Conservation (phyloP, 2,329 filamentous ascomycete species). For the Ascochyta fabae region DNA sequence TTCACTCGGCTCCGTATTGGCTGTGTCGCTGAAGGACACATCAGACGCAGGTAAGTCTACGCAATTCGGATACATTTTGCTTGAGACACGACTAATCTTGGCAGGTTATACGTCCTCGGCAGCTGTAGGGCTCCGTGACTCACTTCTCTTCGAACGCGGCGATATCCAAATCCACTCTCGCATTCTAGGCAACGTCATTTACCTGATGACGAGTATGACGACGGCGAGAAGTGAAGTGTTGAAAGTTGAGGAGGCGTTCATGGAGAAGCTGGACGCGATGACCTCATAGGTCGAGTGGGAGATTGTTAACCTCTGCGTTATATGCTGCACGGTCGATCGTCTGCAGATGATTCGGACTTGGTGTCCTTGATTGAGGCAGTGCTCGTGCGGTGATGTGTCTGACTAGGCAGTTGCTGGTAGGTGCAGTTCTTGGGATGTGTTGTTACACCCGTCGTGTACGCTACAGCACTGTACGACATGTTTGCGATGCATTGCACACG, state of each 20-base stretch:
- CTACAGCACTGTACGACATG: not conserved
- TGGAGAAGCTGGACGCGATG: conserved; percentile 21
- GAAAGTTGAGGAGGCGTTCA: conserved; percentile 29
- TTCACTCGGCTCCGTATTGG: conserved; percentile 76
- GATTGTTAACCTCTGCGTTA: not conserved
- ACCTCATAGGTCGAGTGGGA: not conserved
- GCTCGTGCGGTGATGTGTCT: not conserved
- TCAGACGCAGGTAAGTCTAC: conserved; percentile 52
- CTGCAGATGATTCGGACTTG: not conserved
- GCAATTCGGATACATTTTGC: not conserved
- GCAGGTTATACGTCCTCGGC: conserved; percentile 64
- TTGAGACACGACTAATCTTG: not conserved
- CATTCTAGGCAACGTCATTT: conserved; percentile 67
- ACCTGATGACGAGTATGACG: conserved; percentile 63
- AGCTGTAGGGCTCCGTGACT: conserved; percentile 59
- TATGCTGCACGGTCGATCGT: not conserved
- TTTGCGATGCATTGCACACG: not conserved
- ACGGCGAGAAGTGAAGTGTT: conserved; percentile 25
- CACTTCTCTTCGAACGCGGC: conserved; percentile 50
- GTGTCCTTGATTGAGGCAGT: not conserved
- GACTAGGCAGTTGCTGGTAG: conserved; percentile 10
- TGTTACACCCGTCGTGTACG: conserved; percentile 14
- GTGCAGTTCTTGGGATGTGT: not conserved
- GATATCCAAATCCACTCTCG: conserved; percentile 62
- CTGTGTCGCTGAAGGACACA: conserved; percentile 64